Evolutionary conservation across 2,329 filamentous ascomycete species (phyloP), one percentile per base, ranked within the genome.

Genomic region (Huntiella savannae): DNA sequence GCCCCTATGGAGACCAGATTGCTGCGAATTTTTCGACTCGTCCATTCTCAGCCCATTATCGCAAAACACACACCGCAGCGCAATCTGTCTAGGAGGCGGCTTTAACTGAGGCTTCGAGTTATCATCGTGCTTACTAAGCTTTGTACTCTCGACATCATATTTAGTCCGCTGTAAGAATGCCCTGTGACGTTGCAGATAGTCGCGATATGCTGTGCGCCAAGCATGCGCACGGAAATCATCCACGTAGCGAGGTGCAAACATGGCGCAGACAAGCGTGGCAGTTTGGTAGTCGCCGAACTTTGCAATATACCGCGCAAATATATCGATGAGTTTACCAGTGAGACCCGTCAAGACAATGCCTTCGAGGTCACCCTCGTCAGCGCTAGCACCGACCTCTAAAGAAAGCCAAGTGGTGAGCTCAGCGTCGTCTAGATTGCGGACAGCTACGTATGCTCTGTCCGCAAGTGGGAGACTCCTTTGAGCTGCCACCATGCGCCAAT

Each of bases 241-340:
- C 53, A 88, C 77, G 59, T 84, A 88, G 6, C 76, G 70, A 0
- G 83, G 83, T 48, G 77, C 74, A 53, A 79, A 81, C 58, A 82
- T 77, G 10, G 79, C 79, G 48, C 82, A 72, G 50, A 84, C 72
- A 2, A 91, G 67, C 0, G 82, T 79, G 1, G 82, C 80, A 1
- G 82, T 86, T 61, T 92, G 84, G 17, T 83, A 69, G 58, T 88
- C 83, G 56, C 77, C 70, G 58, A 80, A 85, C 53, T 79, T 80
- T 54, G 78, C 70, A 40, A 91, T 71, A 59, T 86, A 85, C 43
- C 75, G 73, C 50, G 82, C 79, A 50, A 88, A 73, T 13, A 91
- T 73, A 56, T 86, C 79, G 49, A 87, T 76, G 44, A 79, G 68
- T 45, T 68, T 66, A 52, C 84, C 79, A 2, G 76, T 77, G 50